Evolutionary conservation across 805 yeast species (phyloP), one percentile per base, ranked within the genome.

Genomic region (Lachancea kluyveri): DNA sequence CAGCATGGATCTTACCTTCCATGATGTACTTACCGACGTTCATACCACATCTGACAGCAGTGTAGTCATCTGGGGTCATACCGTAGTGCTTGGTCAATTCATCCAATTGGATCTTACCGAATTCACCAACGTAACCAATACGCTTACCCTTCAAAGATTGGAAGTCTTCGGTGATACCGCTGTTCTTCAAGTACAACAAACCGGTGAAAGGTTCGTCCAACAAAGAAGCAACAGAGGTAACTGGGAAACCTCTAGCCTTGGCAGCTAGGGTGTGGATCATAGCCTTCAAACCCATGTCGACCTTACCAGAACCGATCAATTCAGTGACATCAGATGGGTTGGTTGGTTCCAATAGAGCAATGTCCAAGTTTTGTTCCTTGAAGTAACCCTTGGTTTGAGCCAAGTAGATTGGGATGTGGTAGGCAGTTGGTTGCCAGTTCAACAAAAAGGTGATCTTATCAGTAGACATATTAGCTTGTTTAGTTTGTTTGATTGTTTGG

Each of bases 191-290:
- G 50, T 70, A 72, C 37, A 72, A 56, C 23, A 72, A 64, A 21
- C 77, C 77, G 12, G 77, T 72, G 52, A 72, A 72, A 6, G 77
- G 78, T 44, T 72, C 77, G 43, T 72, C 77, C 37, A 72, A 58
- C 28, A 72, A 54, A 4, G 76, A 70, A 2, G 71, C 77, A 30
- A 72, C 65, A 10, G 77, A 68, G 13, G 76, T 72, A 14, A 72
- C 75, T 17, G 74, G 74, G 47, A 59, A 72, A 7, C 76, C 76
- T 39, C 77, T 63, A 8, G 77, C 77, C 48, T 70, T 71, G 15
- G 76, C 77, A 33, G 77, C 77, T 37, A 72, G 54, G 4, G 77
- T 72, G 45, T 72, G 77, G 42, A 72, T 70, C 77, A 72, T 72
- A 26, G 77, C 77, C 48, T 72, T 72, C 40, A 72, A 58, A 9